phyloP scores from a whole-genome alignment of 371 early-diverging fungal genomes.

The Lichtheimia corymbifera region DNA sequence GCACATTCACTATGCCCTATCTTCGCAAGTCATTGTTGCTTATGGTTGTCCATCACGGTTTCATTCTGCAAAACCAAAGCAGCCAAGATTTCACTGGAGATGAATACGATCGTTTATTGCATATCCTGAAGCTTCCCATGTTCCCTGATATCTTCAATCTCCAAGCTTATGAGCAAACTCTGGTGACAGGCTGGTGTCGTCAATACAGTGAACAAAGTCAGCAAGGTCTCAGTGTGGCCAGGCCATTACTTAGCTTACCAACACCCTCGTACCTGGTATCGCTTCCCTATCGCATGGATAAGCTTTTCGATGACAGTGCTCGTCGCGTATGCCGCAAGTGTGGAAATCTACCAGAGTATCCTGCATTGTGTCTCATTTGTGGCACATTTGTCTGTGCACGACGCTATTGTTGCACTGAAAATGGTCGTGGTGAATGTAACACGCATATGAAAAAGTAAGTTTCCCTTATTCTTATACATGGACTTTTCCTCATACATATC shows the following conservation, averaged over 20 bases:
- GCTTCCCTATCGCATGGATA: constrained; percentile 82
- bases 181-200: constrained; percentile 39
- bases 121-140: constrained; percentile 30
- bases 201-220: constrained; percentile 22
- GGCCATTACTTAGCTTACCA: constrained; percentile 53
- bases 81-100: constrained; percentile 12
- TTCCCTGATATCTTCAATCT: constrained; percentile 29
- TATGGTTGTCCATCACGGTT: constrained; percentile 44
- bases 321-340: constrained; percentile 81
- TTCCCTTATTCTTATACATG: constrained; percentile 8
- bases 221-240: background rate
- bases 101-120: constrained; percentile 41
- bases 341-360: constrained; percentile 79
- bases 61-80: constrained; percentile 34
- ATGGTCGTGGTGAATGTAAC: constrained; percentile 89
- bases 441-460: constrained; percentile 73
- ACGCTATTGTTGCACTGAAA: constrained; percentile 88
- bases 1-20: constrained; percentile 39
- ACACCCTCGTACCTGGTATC: constrained; percentile 66
- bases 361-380: constrained; percentile 92
- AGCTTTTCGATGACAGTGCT: constrained; percentile 80
- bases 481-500: background rate
- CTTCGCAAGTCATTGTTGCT: constrained; percentile 42
- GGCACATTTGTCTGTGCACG: constrained; percentile 92
- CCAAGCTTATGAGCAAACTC: constrained; percentile 20